Evolutionary conservation across 1,139 yeast genomes (phyloP).

Genomic region (Pichia sp.): DNA sequence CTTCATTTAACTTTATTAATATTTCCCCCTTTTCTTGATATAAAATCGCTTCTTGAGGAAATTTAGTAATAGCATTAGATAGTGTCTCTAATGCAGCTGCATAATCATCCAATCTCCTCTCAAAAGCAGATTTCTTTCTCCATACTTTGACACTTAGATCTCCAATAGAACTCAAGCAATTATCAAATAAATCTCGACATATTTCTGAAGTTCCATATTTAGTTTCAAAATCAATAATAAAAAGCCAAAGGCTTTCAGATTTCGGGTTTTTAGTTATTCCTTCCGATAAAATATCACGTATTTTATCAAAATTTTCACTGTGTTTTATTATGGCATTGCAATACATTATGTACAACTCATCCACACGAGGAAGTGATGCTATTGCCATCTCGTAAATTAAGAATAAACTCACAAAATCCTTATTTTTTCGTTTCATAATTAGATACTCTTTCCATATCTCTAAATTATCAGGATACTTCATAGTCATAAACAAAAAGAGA

Average conservation of each 20-base stretch:
- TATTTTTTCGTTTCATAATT: constrained; percentile 35
- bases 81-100: constrained; percentile 36
- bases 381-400: constrained; percentile 48
- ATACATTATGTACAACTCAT: constrained; percentile 57
- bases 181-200: constrained; percentile 40
- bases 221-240: constrained; percentile 61
- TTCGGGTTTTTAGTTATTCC: constrained; percentile 41
- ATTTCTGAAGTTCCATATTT: constrained; percentile 33
- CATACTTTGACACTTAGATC: constrained; percentile 46
- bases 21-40: constrained; percentile 59
- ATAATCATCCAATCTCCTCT: constrained; percentile 35
- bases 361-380: constrained; percentile 40
- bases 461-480: constrained; percentile 42
- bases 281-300: constrained; percentile 46
- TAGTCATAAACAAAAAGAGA: constrained; percentile 44
- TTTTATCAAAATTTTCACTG: constrained; percentile 42
- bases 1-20: constrained; percentile 28
- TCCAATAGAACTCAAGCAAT: constrained; percentile 32
- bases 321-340: constrained; percentile 59
- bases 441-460: constrained; percentile 54
- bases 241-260: constrained; percentile 61
- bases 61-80: constrained; percentile 41
- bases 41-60: constrained; percentile 44
- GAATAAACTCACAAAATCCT: constrained; percentile 30
- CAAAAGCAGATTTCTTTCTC: constrained; percentile 56